These are phyloP conservation scores for Colletotrichum musicola DNA, from an alignment of 2,329 filamentous ascomycete species.

Conservation along the genomic window DNA sequence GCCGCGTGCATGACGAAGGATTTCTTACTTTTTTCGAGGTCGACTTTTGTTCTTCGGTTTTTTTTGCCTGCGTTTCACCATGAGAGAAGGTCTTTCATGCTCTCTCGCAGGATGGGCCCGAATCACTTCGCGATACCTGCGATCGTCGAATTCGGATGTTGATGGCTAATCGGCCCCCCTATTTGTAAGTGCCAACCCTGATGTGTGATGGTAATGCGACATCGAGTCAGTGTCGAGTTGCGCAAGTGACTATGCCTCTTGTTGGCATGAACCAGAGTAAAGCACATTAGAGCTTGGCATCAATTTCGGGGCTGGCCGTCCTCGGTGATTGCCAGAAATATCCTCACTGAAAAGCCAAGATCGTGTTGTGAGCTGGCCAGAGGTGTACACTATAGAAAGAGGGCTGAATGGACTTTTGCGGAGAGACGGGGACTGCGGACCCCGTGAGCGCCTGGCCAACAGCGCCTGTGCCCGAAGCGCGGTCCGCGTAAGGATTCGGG, in stretches of 20 bases:
- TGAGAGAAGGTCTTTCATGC: neutral
- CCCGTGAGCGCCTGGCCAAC: slow-evolving; percentile 4
- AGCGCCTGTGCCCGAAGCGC: neutral
- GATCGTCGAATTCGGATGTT: neutral
- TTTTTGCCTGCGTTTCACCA: neutral
- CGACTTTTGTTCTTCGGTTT: neutral
- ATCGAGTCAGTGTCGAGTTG: neutral
- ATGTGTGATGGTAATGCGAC: neutral
- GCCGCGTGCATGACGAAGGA: slow-evolving; percentile 9
- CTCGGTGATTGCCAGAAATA: too few relatives aligned
- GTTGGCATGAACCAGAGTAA: neutral
- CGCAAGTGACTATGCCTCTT: neutral
- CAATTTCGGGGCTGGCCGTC: neutral
- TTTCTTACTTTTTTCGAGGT: neutral
- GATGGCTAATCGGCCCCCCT: neutral
- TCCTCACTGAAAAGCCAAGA: too few relatives aligned
- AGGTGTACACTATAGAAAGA: neutral
- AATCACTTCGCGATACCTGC: neutral
- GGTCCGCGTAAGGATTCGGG: neutral
- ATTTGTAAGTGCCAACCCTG: neutral
- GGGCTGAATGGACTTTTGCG: neutral
- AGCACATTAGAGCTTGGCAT: neutral
- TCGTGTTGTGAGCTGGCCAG: too few relatives aligned
- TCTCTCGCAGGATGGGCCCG: neutral
- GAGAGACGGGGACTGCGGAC: slow-evolving; percentile 18